Evolutionary conservation across 305 asterid genomes (phyloP), one percentile per base, ranked within the genome.

Genomic region (Coffea humblotiana): DNA sequence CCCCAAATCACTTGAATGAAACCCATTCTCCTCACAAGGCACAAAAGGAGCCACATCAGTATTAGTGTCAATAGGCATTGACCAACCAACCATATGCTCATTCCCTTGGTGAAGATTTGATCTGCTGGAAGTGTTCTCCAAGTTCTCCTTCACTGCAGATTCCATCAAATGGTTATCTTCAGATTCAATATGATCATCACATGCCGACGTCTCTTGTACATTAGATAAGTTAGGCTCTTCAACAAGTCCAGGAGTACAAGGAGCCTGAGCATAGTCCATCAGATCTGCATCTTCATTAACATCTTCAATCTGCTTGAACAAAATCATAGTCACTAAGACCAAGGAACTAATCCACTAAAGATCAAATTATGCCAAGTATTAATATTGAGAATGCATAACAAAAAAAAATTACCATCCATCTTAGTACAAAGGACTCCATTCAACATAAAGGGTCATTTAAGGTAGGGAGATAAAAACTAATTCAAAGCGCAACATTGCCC

Each of bases 261-360:
- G 99, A 84, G 98, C 99, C 77, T 94, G 96, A 82, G 93, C 96
- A 81, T 89, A 90, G 77, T 94, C 98, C 94, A 93, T 85, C 63
- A 85, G 78, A 82, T 90, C 91, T 66, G 79, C 87, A 76, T 85
- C 84, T 68, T 81, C 94, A 82, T 83, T 87, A 87, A 61, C 90
- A 77, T 72, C 89, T 63, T 78, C 93, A 74, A 88, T 87, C 96
- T 92, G 90, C 84, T 63, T 71, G 73, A 81, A 81, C 48, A 81
- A 51, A 75, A 81, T 45, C 63, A 82, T 27, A 73, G 72, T 73
- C 21, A 68, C 40, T 10, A 66, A 71, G 63, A 54, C 29, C 14
- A 74, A 27, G 21, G 18, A 25, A 56, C 18, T 29, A 74, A 45
- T 25, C 32, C 56, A 16, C 23, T 32, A 67, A 60, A 84, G 60